A percentile compares a stretch with the other conserved stretches of the same genome.
Evolutionary conservation across 1,284 basidiomycete genomes (phyloP).

Genomic region (Golubevia pallescens): DNA sequence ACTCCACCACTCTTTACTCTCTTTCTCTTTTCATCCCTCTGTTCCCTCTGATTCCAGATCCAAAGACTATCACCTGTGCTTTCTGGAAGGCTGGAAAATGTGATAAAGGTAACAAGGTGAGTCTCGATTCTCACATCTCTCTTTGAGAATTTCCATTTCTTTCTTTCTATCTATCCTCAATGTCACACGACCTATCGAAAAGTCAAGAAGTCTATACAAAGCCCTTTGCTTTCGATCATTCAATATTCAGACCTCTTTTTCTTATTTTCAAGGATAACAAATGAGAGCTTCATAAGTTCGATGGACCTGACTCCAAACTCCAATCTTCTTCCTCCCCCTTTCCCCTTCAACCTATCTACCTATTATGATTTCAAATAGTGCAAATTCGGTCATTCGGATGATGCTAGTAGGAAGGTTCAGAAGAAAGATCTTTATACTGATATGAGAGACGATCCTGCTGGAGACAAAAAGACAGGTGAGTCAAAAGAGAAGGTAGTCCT

Average conservation of each 20-base stretch:
- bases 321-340: not conserved
- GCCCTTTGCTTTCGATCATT: conserved; percentile 73
- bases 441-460: conserved; percentile 73
- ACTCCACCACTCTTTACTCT: not conserved
- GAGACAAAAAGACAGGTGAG: conserved; percentile 73
- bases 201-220: conserved; percentile 78
- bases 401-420: conserved; percentile 88
- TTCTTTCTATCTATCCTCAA: not conserved
- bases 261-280: conserved; percentile 6
- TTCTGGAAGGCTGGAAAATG: conserved; percentile 59
- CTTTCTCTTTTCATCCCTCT: not conserved
- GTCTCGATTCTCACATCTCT: not conserved
- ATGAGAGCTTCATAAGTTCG: not conserved
- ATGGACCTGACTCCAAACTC: not conserved
- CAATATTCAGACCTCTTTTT: conserved; percentile 1
- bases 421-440: conserved; percentile 98
- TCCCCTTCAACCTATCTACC: conserved; percentile 64
- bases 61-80: conserved; percentile 57
- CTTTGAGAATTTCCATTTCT: not conserved
- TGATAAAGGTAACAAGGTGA: conserved; percentile 41
- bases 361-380: conserved; percentile 69
- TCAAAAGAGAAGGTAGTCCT: conserved; percentile 21
- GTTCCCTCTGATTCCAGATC: conserved; percentile 30
- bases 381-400: conserved; percentile 84
- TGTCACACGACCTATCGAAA: not conserved